phyloP scores from a whole-genome alignment of 2,329 filamentous ascomycete species.

The Coccinonectria pachysandricola region DNA sequence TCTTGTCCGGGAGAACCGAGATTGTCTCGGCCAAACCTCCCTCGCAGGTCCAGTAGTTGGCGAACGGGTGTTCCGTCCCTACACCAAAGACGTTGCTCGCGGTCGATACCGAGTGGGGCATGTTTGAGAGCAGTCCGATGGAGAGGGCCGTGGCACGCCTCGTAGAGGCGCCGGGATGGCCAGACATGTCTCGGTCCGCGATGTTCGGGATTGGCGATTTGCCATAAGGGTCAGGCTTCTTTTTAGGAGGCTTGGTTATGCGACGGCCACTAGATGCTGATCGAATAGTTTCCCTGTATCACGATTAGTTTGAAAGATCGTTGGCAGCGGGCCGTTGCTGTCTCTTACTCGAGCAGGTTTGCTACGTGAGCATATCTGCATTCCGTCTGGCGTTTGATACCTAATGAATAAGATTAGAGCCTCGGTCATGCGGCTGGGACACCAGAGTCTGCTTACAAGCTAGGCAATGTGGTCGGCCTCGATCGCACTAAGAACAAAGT shows the following conservation, averaged over 20 bases:
- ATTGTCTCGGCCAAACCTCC: constrained; percentile 68
- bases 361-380: constrained; percentile 70
- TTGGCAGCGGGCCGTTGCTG: background rate
- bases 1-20: constrained; percentile 62
- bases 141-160: constrained; percentile 44
- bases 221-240: constrained; percentile 31
- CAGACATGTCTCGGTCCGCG: constrained; percentile 41
- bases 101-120: constrained; percentile 60
- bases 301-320: constrained; percentile 9
- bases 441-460: constrained; percentile 55
- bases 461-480: constrained; percentile 58
- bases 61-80: constrained; percentile 67
- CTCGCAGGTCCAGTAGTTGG: constrained; percentile 76
- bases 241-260: constrained; percentile 48
- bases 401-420: too few relatives aligned
- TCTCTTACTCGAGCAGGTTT: constrained; percentile 60
- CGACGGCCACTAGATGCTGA: constrained; percentile 41
- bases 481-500: constrained; percentile 51
- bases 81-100: constrained; percentile 75
- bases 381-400: constrained; percentile 65
- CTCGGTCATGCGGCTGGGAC: too few relatives aligned
- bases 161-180: constrained; percentile 33
- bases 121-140: constrained; percentile 56
- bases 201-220: constrained; percentile 41
- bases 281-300: constrained; percentile 44